Evolutionary conservation across 352 stramenopile species (phyloP).

Genomic region (Phytophthora nicotianae): DNA sequence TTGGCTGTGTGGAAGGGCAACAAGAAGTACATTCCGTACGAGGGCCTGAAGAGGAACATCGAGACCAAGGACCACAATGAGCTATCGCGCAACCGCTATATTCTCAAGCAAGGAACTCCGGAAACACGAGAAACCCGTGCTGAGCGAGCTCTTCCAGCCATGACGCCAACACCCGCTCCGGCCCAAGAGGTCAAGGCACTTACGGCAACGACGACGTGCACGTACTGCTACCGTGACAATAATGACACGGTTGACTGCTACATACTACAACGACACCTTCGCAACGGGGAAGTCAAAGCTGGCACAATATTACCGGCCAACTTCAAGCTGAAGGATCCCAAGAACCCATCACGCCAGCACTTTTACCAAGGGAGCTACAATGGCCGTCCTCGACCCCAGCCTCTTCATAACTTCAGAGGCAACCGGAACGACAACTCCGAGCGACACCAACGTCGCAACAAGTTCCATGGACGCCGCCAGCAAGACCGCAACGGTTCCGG

Average conservation of each 20-base stretch:
- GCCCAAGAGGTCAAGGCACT: neutral
- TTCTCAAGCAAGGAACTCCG: no score
- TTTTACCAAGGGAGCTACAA: no score
- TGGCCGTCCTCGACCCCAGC: no score
- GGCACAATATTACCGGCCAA: no score
- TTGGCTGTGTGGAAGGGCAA: no score
- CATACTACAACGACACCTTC: no score
- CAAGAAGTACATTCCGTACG: neutral
- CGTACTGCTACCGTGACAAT: no score
- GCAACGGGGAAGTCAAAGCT: no score
- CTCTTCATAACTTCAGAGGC: neutral
- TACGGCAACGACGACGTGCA: no score
- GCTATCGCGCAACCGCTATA: constrained; percentile 14
- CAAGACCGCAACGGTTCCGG: neutral
- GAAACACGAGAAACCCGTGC: constrained; percentile 10
- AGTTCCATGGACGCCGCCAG: neutral
- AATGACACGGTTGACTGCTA: no score
- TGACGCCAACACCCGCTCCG: constrained; percentile 5
- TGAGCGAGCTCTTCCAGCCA: constrained; percentile 15
- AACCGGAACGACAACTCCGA: neutral
- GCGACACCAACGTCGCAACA: neutral
- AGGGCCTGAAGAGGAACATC: constrained; percentile 1
- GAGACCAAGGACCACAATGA: constrained; percentile 17
- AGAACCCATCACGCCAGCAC: no score
- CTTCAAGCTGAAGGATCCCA: no score